Evolutionary conservation across 805 yeast genomes (phyloP).

Genomic region (Candida maesae): DNA sequence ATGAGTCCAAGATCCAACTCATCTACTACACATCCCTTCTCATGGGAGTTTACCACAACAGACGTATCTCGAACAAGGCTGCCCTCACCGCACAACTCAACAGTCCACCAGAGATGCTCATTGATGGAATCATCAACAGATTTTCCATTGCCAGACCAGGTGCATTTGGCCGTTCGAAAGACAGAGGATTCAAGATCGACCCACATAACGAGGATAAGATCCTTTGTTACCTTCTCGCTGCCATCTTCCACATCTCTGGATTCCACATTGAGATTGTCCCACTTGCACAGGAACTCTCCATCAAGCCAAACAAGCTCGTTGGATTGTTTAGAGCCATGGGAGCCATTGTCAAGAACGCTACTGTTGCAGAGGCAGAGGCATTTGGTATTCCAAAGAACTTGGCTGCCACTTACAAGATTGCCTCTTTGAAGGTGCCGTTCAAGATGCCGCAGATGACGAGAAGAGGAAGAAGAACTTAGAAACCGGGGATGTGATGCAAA

Average conservation of each 20-base stretch:
- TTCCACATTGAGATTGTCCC: constrained; percentile 75
- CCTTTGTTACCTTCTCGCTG: constrained; percentile 70
- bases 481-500: background rate
- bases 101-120: constrained; percentile 65
- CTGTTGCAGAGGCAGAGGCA: constrained; percentile 72
- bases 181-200: constrained; percentile 73
- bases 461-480: constrained; percentile 42
- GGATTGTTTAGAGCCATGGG: constrained; percentile 78
- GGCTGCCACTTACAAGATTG: constrained; percentile 69
- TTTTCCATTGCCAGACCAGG: constrained; percentile 68
- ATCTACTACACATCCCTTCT: constrained; percentile 78
- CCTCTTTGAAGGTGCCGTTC: constrained; percentile 83
- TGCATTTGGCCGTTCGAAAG: constrained; percentile 68
- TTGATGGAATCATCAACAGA: constrained; percentile 67
- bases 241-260: constrained; percentile 70
- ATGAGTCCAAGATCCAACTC: constrained; percentile 54
- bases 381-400: constrained; percentile 59
- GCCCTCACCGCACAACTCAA: constrained; percentile 57
- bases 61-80: constrained; percentile 58
- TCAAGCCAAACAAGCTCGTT: constrained; percentile 70
- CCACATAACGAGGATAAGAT: constrained; percentile 87
- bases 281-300: constrained; percentile 75
- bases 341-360: constrained; percentile 67
- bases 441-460: constrained; percentile 79
- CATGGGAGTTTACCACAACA: constrained; percentile 73